Evolutionary conservation across 2,329 filamentous ascomycete genomes (phyloP).

Genomic region (Verticillium albo-atrum): DNA sequence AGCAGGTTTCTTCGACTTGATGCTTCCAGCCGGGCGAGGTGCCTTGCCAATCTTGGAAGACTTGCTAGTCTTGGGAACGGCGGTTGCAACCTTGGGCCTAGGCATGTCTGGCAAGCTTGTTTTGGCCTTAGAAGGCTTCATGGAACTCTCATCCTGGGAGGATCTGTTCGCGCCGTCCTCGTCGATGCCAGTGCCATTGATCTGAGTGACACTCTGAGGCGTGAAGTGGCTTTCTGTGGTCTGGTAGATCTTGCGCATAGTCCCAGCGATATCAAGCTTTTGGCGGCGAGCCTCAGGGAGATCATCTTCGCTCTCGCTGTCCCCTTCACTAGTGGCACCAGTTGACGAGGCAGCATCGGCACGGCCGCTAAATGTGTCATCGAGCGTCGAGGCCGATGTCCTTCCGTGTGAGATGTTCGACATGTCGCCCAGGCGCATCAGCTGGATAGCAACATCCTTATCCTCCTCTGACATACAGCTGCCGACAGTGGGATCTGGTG

Average conservation of each 20-base stretch:
- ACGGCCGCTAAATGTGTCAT: constrained; percentile 88
- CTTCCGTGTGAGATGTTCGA: constrained; percentile 91
- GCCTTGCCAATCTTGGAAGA: constrained; percentile 35
- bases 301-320: constrained; percentile 64
- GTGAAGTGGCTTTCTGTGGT: constrained; percentile 50
- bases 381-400: constrained; percentile 86
- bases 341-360: constrained; percentile 83
- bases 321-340: constrained; percentile 75
- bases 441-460: constrained; percentile 88
- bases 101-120: constrained; percentile 21
- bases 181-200: constrained; percentile 51
- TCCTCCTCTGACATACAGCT: constrained; percentile 96
- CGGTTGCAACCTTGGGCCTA: constrained; percentile 33
- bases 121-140: constrained; percentile 31
- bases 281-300: constrained; percentile 55
- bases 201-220: constrained; percentile 46
- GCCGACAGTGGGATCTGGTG: constrained; percentile 93
- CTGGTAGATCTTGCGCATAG: constrained; percentile 42
- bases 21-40: constrained; percentile 25
- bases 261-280: constrained; percentile 42
- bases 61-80: constrained; percentile 35
- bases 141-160: background rate
- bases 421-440: constrained; percentile 93
- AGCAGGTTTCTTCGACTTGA: constrained; percentile 49
- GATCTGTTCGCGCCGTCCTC: constrained; percentile 25